Evolutionary conservation across 140 eudicot species (phyloP), one percentile per base, ranked within the genome.

Genomic region (Bidens hawaiensis): DNA sequence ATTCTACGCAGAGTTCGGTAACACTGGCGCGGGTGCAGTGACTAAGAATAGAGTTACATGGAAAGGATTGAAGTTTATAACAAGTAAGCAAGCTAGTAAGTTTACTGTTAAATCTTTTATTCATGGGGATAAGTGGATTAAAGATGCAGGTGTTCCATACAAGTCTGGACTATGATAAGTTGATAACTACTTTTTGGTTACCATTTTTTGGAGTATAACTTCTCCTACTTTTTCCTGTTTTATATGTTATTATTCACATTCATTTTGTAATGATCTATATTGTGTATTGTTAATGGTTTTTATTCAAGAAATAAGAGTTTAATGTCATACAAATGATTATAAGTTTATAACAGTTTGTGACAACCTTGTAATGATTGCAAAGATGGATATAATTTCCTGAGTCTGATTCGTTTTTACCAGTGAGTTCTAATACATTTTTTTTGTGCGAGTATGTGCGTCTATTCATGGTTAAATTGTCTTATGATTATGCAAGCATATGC

Each of bases 1-100:
- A 30, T 86, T 76, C 24, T 86, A 86, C 51, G 82, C 76, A 0
- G 95, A 86, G 24, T 85, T 64, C 31, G 67, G 54, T 16, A 82
- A 79, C 21, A 49, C 25, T 17, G 89, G 89, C 4, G 68, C 81
- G 0, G 95, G 89, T 46, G 75, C 95, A 4, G 28, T 14, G 6
- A 82, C 75, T 0, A 78, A 77, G 71, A 16, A 68, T 0, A 50
- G 89, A 34, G 86, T 79, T 5, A 65, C 38, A 0, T 85, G 95
- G 95, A 70, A 64, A 54, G 90, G 90, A n/a, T 24, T 80, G 50
- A 74, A 31, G 40, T 67, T 27, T n/a, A 64, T 80, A 13, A 67
- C 60, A 0, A 50, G 41, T 16, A 73, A 74, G 9, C 48, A 52
- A 28, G 86, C 81, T 4, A 63, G 61, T 13, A 77, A 70, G 65